Conservation (phyloP, 192 early-diverging fungal species). For the Coemansia reversa region DNA sequence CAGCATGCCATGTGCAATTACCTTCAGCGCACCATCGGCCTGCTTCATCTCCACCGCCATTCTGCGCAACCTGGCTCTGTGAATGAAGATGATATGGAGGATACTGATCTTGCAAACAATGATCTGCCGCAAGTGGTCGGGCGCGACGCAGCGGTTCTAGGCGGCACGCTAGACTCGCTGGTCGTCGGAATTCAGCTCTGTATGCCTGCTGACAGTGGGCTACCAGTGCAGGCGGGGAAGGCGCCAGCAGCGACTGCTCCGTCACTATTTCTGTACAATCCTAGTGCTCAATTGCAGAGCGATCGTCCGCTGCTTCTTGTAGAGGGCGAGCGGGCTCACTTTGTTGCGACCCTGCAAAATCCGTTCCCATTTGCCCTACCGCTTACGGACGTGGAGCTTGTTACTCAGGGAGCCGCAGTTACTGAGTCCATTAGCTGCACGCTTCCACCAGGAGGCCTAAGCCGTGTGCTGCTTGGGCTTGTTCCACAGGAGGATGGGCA, state of each 20-base stretch:
- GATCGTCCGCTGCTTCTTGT: slow-evolving; percentile 25
- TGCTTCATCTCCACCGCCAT: slow-evolving; percentile 35
- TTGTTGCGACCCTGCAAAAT: slow-evolving; percentile 43
- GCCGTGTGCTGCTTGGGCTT: slow-evolving; percentile 32
- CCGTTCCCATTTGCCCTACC: slow-evolving; percentile 49
- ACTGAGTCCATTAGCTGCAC: slow-evolving; percentile 4
- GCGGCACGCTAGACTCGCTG: slow-evolving; percentile 28
- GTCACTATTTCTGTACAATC: slow-evolving; percentile 50
- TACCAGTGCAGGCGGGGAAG: slow-evolving; percentile 4
- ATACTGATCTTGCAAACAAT: background rate
- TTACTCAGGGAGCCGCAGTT: slow-evolving; percentile 2
- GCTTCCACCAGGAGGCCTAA: slow-evolving; percentile 21
- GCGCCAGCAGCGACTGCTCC: background rate
- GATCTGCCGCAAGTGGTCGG: slow-evolving; percentile 11
- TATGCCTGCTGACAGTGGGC: slow-evolving; percentile 12
- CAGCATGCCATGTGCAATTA: slow-evolving; percentile 40
- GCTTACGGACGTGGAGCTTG: slow-evolving; percentile 22
- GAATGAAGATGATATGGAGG: background rate
- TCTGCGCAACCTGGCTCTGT: slow-evolving; percentile 4
- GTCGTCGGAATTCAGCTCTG: slow-evolving; percentile 42
- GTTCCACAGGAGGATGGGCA: slow-evolving; percentile 19
- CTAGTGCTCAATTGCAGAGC: slow-evolving; percentile 33
- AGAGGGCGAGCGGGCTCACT: slow-evolving; percentile 26
- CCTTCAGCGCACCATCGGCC: slow-evolving; percentile 25
- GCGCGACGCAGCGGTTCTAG: slow-evolving; percentile 29